These are phyloP conservation scores for Neonectria neomacrospora DNA, from an alignment of 2,329 filamentous ascomycete species.

Conservation along the genomic window DNA sequence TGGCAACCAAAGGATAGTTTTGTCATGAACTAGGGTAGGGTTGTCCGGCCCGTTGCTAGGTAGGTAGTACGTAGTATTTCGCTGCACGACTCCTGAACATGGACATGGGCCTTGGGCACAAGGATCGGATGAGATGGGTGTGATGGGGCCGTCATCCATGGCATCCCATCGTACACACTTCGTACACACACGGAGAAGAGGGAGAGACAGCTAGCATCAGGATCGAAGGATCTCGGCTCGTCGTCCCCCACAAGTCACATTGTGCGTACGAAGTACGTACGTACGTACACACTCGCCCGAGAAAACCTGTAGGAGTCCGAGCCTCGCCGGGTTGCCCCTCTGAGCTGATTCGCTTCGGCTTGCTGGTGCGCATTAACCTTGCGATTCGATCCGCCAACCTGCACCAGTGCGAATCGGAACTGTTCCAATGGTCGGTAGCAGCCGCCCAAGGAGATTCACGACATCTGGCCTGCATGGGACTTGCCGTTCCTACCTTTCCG, in stretches of 20 bases:
- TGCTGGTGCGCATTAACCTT: slow-evolving; percentile 27
- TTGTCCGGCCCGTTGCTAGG: background rate
- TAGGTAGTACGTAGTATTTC: background rate
- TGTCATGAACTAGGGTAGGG: background rate
- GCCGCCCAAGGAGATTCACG: slow-evolving; percentile 28
- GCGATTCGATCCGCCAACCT: slow-evolving; percentile 32
- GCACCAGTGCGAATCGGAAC: slow-evolving; percentile 40
- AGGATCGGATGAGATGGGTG: slow-evolving; percentile 5
- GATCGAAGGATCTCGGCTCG: slow-evolving; percentile 34
- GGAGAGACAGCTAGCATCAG: slow-evolving; percentile 17
- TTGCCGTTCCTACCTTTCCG: slow-evolving; percentile 6
- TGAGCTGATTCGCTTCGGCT: slow-evolving; percentile 29
- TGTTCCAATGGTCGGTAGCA: slow-evolving; percentile 33
- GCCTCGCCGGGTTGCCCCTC: slow-evolving; percentile 22
- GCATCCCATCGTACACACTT: background rate
- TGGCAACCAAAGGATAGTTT: background rate
- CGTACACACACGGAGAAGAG: background rate
- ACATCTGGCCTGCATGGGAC: slow-evolving; percentile 28
- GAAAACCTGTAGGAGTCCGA: slow-evolving; percentile 7
- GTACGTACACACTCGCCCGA: slow-evolving; percentile 22
- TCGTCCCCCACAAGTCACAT: slow-evolving; percentile 36
- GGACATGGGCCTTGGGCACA: slow-evolving; percentile 4
- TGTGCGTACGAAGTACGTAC: slow-evolving; percentile 3
- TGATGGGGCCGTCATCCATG: slow-evolving; percentile 1
- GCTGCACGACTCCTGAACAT: slow-evolving; percentile 14